phyloP scores from a whole-genome alignment of 805 yeast species.

The Kodamaea kakaduensis region DNA sequence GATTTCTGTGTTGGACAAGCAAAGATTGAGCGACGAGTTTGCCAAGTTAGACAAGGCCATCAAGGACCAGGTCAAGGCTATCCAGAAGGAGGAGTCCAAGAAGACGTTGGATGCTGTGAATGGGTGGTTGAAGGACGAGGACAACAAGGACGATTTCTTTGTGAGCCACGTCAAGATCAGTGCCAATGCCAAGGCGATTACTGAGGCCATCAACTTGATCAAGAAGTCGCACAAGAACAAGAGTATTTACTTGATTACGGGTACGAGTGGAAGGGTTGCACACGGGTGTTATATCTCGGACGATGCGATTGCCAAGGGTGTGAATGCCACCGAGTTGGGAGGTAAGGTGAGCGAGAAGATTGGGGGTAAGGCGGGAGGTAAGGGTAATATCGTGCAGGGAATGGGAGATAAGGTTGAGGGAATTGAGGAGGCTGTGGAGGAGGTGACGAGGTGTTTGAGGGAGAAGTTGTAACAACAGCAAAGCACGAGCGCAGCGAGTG shows the following conservation, averaged over 20 bases:
- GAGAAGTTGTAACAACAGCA: slow-evolving; percentile 50
- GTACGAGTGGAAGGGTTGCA: slow-evolving; percentile 72
- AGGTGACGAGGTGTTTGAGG: slow-evolving; percentile 55
- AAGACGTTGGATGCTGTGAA: slow-evolving; percentile 74
- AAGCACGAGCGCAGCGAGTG: too few species aligned
- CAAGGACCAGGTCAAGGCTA: slow-evolving; percentile 82
- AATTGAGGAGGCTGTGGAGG: slow-evolving; percentile 68
- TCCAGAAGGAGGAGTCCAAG: slow-evolving; percentile 85
- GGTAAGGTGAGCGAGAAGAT: slow-evolving; percentile 62
- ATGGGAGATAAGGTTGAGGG: slow-evolving; percentile 82
- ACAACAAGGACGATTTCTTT: slow-evolving; percentile 42
- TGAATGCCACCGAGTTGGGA: slow-evolving; percentile 75
- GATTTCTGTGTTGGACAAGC: slow-evolving; percentile 79
- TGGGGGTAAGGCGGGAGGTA: slow-evolving; percentile 99
- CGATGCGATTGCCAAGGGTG: slow-evolving; percentile 62
- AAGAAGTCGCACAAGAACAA: slow-evolving; percentile 72
- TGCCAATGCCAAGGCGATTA: slow-evolving; percentile 88
- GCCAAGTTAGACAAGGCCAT: slow-evolving; percentile 76
- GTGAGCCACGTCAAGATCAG: slow-evolving; percentile 67
- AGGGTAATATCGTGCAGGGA: slow-evolving; percentile 94
- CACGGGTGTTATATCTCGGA: slow-evolving; percentile 91
- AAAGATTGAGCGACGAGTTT: slow-evolving; percentile 69
- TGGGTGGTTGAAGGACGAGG: slow-evolving; percentile 55
- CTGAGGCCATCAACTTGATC: slow-evolving; percentile 84
- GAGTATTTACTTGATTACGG: slow-evolving; percentile 77